phyloP scores from a whole-genome alignment of 176 grass and related monocot genomes.

The bread wheat (Triticum aestivum) region DNA sequence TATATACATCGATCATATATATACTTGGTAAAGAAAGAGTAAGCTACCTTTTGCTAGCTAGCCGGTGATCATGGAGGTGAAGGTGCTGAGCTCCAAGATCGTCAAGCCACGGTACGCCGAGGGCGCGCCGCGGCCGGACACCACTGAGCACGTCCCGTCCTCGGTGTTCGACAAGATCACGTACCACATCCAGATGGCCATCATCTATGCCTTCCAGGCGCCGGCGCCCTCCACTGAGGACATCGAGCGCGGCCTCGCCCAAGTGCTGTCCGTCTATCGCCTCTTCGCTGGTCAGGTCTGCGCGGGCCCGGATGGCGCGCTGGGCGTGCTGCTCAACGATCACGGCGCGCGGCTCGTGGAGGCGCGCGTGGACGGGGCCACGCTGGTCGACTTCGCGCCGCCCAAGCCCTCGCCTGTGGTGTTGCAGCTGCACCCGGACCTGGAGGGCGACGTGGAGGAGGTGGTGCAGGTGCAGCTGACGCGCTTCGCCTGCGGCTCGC shows the following conservation, averaged over 20 bases:
- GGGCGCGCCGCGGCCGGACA: neutral
- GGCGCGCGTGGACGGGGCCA: slow-evolving; percentile 29
- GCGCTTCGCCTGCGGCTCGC: slow-evolving; percentile 51
- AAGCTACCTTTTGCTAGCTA: neutral
- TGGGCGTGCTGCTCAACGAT: slow-evolving; percentile 43
- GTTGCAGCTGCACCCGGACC: slow-evolving; percentile 31
- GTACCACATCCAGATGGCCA: slow-evolving; percentile 50
- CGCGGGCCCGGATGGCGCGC: neutral
- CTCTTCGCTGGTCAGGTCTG: slow-evolving; percentile 47
- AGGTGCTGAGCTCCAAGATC: slow-evolving; percentile 47
- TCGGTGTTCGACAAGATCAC: slow-evolving; percentile 60
- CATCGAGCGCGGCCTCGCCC: slow-evolving; percentile 45
- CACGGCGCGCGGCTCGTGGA: slow-evolving; percentile 46
- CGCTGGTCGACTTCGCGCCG: slow-evolving; percentile 24
- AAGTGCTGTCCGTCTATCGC: slow-evolving; percentile 33
- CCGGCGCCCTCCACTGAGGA: slow-evolving; percentile 41
- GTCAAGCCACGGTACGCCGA: slow-evolving; percentile 48
- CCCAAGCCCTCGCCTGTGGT: slow-evolving; percentile 37
- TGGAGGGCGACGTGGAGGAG: slow-evolving; percentile 34
- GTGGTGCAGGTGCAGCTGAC: slow-evolving; percentile 67
- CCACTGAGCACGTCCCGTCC: slow-evolving; percentile 25
- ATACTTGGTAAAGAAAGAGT: neutral
- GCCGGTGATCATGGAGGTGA: slow-evolving; percentile 51
- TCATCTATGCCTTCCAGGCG: slow-evolving; percentile 60
- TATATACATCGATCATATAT: too few species aligned